Evolutionary conservation across 83 land plant species (phyloP).

Genomic region (Thuja plicata): DNA sequence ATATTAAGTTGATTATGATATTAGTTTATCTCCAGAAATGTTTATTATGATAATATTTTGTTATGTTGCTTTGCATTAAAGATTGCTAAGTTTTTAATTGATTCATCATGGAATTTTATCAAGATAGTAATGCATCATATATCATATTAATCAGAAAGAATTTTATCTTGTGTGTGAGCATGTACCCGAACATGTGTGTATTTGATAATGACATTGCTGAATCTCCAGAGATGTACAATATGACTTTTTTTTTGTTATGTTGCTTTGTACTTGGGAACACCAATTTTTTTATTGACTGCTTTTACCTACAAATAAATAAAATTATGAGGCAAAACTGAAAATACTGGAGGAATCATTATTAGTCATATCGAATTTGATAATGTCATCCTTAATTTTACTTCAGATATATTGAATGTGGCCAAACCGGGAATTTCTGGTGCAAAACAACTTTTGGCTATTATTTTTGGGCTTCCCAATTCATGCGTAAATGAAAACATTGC

Average conservation of each 20-base stretch:
- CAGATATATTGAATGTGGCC: constrained; percentile 34
- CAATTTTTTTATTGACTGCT: background rate
- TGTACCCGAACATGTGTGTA: background rate
- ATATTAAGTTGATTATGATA: background rate
- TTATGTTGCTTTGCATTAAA: background rate
- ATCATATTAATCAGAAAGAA: background rate
- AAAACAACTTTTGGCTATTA: constrained; percentile 17
- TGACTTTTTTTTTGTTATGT: background rate
- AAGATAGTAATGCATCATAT: background rate
- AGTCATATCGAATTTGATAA: background rate
- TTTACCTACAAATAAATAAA: background rate
- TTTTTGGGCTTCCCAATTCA: constrained; percentile 27
- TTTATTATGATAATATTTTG: background rate
- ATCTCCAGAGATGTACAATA: background rate
- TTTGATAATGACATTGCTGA: background rate
- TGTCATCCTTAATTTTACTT: constrained; percentile 16
- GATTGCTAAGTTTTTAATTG: background rate
- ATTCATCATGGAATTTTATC: background rate
- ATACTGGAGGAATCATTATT: background rate
- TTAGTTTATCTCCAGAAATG: background rate
- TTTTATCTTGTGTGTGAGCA: background rate
- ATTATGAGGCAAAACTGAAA: background rate
- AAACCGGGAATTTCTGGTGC: constrained; percentile 38
- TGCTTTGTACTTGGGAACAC: background rate
- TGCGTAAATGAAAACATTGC: background rate